Percentiles rank a stretch among this genome's conserved stretches.
phyloP scores from a whole-genome alignment of 345 rosid genomes.

The Raphanus raphanistrum region DNA sequence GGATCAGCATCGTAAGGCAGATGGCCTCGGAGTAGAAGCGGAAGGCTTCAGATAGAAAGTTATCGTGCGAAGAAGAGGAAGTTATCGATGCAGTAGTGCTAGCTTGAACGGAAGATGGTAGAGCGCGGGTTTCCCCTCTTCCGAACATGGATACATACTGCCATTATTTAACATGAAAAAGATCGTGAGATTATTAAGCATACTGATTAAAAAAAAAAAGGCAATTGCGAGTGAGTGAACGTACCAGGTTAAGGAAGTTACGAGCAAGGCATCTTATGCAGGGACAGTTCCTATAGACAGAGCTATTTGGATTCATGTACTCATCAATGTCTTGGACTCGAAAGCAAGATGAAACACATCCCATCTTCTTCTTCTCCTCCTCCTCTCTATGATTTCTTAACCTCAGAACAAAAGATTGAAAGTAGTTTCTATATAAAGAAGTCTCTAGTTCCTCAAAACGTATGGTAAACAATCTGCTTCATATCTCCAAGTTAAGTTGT shows the following conservation, averaged over 20 bases:
- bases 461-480: constrained; percentile 19
- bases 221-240: constrained; percentile 10
- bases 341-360: constrained; percentile 85
- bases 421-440: constrained; percentile 33
- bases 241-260: constrained; percentile 72
- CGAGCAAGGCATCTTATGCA: constrained; percentile 79
- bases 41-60: constrained; percentile 81
- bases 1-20: constrained; percentile 90
- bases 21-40: constrained; percentile 94
- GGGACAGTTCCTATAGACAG: constrained; percentile 74
- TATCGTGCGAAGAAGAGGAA: constrained; percentile 69
- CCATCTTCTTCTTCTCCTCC: constrained; percentile 50
- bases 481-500: constrained; percentile 18
- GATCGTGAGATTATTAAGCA: neutral
- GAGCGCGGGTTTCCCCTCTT: constrained; percentile 74
- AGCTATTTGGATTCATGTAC: constrained; percentile 71
- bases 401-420: constrained; percentile 3
- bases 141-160: constrained; percentile 70
- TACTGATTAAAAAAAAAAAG: neutral
- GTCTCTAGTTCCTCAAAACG: constrained; percentile 20
- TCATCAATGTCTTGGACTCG: constrained; percentile 67
- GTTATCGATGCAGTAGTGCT: constrained; percentile 55
- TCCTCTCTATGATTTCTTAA: constrained; percentile 16
- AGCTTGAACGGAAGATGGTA: constrained; percentile 77
- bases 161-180: constrained; percentile 18